Conservation (phyloP, 1,284 basidiomycete genomes). For the Ceratobasidium sp. region DNA sequence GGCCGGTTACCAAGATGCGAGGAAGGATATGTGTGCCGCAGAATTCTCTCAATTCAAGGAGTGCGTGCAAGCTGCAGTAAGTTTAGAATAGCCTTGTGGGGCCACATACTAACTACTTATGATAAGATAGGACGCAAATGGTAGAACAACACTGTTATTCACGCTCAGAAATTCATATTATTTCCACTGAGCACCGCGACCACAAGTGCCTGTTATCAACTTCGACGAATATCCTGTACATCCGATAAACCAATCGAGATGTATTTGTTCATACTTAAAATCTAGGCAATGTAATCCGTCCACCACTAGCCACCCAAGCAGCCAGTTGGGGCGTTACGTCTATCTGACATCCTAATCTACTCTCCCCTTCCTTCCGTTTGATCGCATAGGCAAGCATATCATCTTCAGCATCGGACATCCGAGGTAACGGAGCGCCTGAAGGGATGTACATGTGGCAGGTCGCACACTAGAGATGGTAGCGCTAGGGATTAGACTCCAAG, state of each 20-base stretch:
- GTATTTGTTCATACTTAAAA: slow-evolving; percentile 27
- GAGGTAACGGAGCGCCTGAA: slow-evolving; percentile 40
- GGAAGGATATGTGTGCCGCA: slow-evolving; percentile 78
- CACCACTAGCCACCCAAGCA: slow-evolving; percentile 45
- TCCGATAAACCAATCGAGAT: not conserved
- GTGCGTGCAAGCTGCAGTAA: slow-evolving; percentile 78
- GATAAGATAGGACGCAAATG: slow-evolving; percentile 75
- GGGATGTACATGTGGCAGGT: slow-evolving; percentile 51
- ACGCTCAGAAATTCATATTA: not conserved
- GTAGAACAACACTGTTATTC: slow-evolving; percentile 56
- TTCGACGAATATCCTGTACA: not conserved
- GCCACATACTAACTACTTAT: slow-evolving; percentile 9
- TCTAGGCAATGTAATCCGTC: slow-evolving; percentile 46
- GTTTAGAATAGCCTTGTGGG: slow-evolving; percentile 51
- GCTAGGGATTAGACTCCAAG: not conserved
- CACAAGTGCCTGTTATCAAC: not conserved
- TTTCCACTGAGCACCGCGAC: not conserved
- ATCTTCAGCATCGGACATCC: slow-evolving; percentile 49
- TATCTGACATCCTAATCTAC: slow-evolving; percentile 50
- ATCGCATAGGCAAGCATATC: slow-evolving; percentile 51
- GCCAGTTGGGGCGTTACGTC: slow-evolving; percentile 47
- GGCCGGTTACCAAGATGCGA: slow-evolving; percentile 79
- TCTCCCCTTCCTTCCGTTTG: slow-evolving; percentile 46
- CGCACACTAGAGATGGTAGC: slow-evolving; percentile 46
- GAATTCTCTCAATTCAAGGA: slow-evolving; percentile 82